phyloP scores from a whole-genome alignment of 345 rosid species.

The Triadica sebifera region DNA sequence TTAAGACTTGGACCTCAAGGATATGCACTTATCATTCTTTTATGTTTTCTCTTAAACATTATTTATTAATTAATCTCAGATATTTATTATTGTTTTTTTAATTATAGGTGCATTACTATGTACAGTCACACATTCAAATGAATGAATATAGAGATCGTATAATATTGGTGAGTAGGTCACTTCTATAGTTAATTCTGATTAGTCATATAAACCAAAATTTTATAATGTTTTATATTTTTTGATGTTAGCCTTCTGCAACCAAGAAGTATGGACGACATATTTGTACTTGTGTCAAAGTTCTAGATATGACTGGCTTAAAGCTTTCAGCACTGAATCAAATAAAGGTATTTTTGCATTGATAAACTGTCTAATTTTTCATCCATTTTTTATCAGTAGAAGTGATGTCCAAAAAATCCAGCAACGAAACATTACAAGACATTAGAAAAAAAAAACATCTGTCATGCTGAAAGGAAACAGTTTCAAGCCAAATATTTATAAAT shows the following conservation, averaged over 20 bases:
- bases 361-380: not conserved
- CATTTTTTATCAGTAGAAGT: not conserved
- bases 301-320: slow-evolving; percentile 90
- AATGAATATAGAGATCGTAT: slow-evolving; percentile 89
- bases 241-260: slow-evolving; percentile 42
- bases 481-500: not conserved
- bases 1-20: not conserved
- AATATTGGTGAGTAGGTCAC: slow-evolving; percentile 60
- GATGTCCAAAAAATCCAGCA: not conserved
- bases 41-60: not conserved
- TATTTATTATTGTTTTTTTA: not conserved
- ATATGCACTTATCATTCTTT: not conserved
- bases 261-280: slow-evolving; percentile 71
- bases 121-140: slow-evolving; percentile 93
- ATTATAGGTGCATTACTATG: slow-evolving; percentile 74
- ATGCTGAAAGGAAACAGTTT: not conserved
- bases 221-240: slow-evolving; percentile 11
- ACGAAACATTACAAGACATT: not conserved
- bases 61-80: not conserved
- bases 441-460: not conserved
- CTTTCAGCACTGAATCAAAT: slow-evolving; percentile 86
- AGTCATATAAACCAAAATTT: slow-evolving; percentile 12
- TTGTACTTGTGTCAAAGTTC: slow-evolving; percentile 78
- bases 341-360: slow-evolving; percentile 44
- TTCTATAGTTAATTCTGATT: not conserved